phyloP scores from a whole-genome alignment of 2,329 filamentous ascomycete genomes.

The Scortechinia acanthostroma region DNA sequence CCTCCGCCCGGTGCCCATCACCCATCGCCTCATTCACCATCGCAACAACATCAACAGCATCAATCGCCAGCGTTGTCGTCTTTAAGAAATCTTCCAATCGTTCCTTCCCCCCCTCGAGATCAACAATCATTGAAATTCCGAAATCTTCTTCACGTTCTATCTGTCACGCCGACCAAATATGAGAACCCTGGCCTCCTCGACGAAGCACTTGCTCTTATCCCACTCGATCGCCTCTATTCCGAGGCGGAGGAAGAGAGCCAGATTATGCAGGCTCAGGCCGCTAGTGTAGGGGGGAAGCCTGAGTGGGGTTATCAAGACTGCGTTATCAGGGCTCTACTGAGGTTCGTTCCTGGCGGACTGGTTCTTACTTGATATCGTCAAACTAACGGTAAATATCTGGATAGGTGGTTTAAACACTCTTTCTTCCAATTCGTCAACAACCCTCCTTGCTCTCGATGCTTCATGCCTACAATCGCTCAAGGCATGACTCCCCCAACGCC shows the following conservation, averaged over 20 bases:
- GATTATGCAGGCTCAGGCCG: conserved; percentile 58
- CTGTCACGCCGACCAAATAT: conserved; percentile 63
- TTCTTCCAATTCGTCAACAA: conserved; percentile 74
- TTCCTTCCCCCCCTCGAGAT: background rate
- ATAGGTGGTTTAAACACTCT: conserved; percentile 67
- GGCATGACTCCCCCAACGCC: conserved; percentile 61
- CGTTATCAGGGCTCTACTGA: conserved; percentile 61
- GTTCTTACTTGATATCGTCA: background rate
- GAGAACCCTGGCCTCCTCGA: conserved; percentile 70
- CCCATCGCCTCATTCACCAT: background rate
- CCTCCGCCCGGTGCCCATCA: background rate
- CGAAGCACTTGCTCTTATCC: conserved; percentile 60
- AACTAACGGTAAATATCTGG: background rate
- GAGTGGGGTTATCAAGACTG: conserved; percentile 75
- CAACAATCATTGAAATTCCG: conserved; percentile 24
- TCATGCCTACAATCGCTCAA: conserved; percentile 55
- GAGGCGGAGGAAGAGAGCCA: conserved; percentile 69
- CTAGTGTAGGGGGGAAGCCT: conserved; percentile 51
- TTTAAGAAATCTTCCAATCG: background rate
- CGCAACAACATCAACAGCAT: background rate
- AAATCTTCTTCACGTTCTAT: conserved; percentile 62
- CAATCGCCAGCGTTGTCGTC: background rate
- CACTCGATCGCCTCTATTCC: conserved; percentile 62
- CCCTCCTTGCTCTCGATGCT: conserved; percentile 57
- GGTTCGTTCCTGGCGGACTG: conserved; percentile 26